Base-by-base conservation (phyloP, 176 grass and related monocot genomes). In the Cymbopogon citratus region DNA sequence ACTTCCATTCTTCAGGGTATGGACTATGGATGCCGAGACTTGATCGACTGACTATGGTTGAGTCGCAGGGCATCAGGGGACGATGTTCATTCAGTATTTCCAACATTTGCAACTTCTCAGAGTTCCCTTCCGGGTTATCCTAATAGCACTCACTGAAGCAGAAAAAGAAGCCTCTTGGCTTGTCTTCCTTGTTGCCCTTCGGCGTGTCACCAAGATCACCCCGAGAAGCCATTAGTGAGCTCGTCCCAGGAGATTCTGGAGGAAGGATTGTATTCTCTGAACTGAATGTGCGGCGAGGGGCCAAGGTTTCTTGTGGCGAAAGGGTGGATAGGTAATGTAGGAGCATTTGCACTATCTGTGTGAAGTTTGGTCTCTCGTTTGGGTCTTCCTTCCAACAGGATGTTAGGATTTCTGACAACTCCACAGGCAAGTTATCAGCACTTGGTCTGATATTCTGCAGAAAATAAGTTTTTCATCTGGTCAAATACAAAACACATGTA, bases 361-460 rank as follows among this genome's bases (percentile, higher is more conserved):
- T 95, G 75, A 98, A 98, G 82, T 98, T 98, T 51, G 96, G 90
- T 40, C 96, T 80, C 18, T 90, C 86, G 28, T 88, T 95, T 44
- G 96, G 90, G 7, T 98, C 96, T 79, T 98, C 96, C 40, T 95
- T 95, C 96, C 96, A 98, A 81, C 96, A 98, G 43, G 92, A 91
- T 7, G 90, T 98, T 77, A 98, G 82, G 48, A 95, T 91, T 44
- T 91, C 71, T 14, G 92, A 87, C 23, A 98, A 63, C 65, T 93
- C 92, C 24, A 86, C 72, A 0, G 96, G 96, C 49, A 98, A 88
- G 75, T 95, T 85, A 78, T 98, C 96, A 21, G 96, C 96, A 80
- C 79, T 98, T 19, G 96, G 96, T 80, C 96, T 95, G 40, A 85
- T 82, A 73, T 98, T 98, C 96, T 98, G 82, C 66, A 84, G 71